phyloP scores from a whole-genome alignment of 2,329 filamentous ascomycete genomes.

The Ceratocystiopsis brevicomis region DNA sequence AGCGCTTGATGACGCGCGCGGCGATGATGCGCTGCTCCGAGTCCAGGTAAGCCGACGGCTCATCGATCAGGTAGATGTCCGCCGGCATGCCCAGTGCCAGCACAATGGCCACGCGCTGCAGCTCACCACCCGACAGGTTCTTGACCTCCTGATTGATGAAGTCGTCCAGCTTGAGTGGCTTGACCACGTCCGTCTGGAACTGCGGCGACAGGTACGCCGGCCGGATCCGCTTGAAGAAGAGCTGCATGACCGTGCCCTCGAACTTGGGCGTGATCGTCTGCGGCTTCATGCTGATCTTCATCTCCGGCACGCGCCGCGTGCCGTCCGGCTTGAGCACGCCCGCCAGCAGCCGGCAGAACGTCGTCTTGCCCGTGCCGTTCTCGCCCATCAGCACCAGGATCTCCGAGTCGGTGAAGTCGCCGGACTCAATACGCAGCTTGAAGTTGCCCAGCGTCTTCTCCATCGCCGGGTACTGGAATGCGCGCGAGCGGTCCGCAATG shows the following conservation, averaged over 20 bases:
- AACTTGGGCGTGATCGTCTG: conserved; percentile 99
- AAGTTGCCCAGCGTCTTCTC: conserved; percentile 84
- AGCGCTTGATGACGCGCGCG: conserved; percentile 94
- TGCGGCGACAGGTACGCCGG: conserved; percentile 88
- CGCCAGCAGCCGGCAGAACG: conserved; percentile 90
- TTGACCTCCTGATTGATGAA: conserved; percentile 99
- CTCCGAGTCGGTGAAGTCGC: conserved; percentile 90
- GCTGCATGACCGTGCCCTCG: conserved; percentile 83
- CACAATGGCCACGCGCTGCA: conserved; percentile 97
- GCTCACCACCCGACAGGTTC: conserved; percentile 95
- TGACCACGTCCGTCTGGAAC: conserved; percentile 99
- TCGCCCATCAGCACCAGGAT: conserved; percentile 99
- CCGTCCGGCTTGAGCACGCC: conserved; percentile 84
- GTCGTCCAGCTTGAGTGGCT: conserved; percentile 95
- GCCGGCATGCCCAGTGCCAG: conserved; percentile 88
- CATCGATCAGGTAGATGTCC: conserved; percentile 96
- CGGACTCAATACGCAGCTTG: conserved; percentile 48
- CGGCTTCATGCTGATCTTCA: conserved; percentile 76
- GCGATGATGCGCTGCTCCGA: conserved; percentile 98
- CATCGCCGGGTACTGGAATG: conserved; percentile 78
- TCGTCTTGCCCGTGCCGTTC: conserved; percentile 95
- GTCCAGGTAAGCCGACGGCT: conserved; percentile 92
- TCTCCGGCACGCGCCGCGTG: conserved; percentile 58
- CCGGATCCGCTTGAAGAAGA: conserved; percentile 99
- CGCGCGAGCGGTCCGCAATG: conserved; percentile 63